Conservation (phyloP, 108 stramenopile species). For the Cyclotella atomus region DNA sequence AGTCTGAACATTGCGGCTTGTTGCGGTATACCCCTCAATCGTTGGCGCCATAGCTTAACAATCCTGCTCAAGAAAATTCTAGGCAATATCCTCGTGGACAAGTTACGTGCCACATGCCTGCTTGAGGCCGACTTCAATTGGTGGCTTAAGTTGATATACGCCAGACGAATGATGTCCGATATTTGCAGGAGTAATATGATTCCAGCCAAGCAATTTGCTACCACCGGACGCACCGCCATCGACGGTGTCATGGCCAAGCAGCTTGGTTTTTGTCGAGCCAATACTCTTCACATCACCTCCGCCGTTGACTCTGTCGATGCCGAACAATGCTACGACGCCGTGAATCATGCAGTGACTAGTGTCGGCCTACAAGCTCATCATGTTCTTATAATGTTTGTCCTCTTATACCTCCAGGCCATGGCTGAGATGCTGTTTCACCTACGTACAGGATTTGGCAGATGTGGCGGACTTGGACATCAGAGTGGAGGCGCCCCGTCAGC, state of each 20-base stretch:
- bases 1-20: background rate
- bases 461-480: background rate
- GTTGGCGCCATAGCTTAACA: constrained; percentile 18
- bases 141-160: constrained; percentile 9
- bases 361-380: background rate
- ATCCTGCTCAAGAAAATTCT: constrained; percentile 28
- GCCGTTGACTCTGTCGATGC: background rate
- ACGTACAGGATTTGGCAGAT: background rate
- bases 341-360: background rate
- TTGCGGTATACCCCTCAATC: background rate
- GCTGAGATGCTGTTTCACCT: background rate
- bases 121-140: constrained; percentile 35
- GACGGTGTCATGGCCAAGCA: background rate
- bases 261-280: background rate
- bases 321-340: background rate
- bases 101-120: constrained; percentile 24
- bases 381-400: background rate
- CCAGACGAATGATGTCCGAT: constrained; percentile 11
- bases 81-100: constrained; percentile 22
- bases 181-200: background rate
- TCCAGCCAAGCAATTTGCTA: constrained; percentile 9
- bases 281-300: background rate
- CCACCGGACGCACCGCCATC: background rate
- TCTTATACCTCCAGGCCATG: background rate
- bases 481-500: background rate